Evolutionary conservation across 2,329 filamentous ascomycete species (phyloP), one percentile per base, ranked within the genome.

Genomic region (Endoconidiophora laricicola): DNA sequence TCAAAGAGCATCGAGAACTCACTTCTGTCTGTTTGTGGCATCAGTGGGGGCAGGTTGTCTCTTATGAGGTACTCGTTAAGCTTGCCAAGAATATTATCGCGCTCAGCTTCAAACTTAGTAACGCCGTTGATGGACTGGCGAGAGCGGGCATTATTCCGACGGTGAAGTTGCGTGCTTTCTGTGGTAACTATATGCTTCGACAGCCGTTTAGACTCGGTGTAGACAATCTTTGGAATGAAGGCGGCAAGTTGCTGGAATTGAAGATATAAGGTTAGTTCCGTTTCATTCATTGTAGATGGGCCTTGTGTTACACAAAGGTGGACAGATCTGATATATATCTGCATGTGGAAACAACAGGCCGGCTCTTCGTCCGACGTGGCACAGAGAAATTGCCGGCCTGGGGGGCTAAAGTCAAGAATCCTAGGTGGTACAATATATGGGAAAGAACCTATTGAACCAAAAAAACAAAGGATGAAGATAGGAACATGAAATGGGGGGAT

Each of bases 181-280:
- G 14, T 38, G 10, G 46, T 65, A 14, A 67, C 63, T 16, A 65
- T 58, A 39, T 67, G 64, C 48, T 67, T 67, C 2, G 64, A 66
- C 1, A 67, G 60, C 12, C 63, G 61, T 36, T 59, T 59, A 16
- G 63, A 58, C 18, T 67, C 63, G 1, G 58, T 61, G 10, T 59
- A 58, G 20, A 59, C 54, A 3, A 65, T 57, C 4, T 60, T 54
- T 3, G 65, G 65, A 7, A 66, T 58, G 20, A 63, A 58, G 46
- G 57, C 52, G 2, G 65, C 64, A 16, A 67, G 59, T 36, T 61
- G 58, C 65, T 66, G 48, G n/a, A 36, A 2, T 16, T 9, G 37
- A 20, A 23, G 20, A 50, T 20, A 36, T 10, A 23, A 36, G 29
- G 18, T 18, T 20, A 7, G 38, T 49, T 10, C 16, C 16, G 16